Base-by-base conservation (phyloP, 495 filamentous ascomycete species). In the Aspergillus cavernicola region DNA sequence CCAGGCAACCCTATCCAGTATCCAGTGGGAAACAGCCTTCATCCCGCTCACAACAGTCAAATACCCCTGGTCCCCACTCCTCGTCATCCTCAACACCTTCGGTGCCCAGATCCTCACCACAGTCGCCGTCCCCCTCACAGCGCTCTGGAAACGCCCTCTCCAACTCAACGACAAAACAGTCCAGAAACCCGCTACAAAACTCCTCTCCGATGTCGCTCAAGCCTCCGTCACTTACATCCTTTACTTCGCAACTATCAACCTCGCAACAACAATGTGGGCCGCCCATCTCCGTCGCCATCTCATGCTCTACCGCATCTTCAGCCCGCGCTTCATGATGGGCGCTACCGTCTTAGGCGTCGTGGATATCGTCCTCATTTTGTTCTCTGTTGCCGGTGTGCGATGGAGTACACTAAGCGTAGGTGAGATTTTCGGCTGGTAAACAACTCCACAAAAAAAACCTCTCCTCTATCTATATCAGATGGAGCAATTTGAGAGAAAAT, bases 11-110 rank as follows among this genome's bases (percentile, higher is more conserved):
- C 80, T 96, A 19, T 79, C 82, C 59, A 85, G 81, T 53, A 95
- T 99, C 66, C 95, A 99, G 61, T 99, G 93, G 93, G 91, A 97
- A 69, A 78, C 81, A n/a, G 92, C 90, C 19, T 98, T 97, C 77
- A 88, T 99, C 59, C 87, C 95, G 1, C 75, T 97, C 23, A 79
- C 83, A 39, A 81, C 84, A 2, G 81, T 97, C 62, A 80, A 80
- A 57, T 97, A 97, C 70, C 93, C 95, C 28, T 97, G 87, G 86
- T 85, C 84, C 9, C 91, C 93, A 0, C 54, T 97, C 7, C 73
- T 90, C 6, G 84, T 99, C 39, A 69, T 84, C 4, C 77, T 92
- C 49, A 99, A 97, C 72, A 90, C 85, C 24, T 90, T 91, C 60
- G 95, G 89, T 28, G 85, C 89, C 0, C 93, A 95, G 61, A 90